These are phyloP conservation scores for Bigelowiella natans DNA, from an alignment of 78 protist species.

Conservation along the genomic window DNA sequence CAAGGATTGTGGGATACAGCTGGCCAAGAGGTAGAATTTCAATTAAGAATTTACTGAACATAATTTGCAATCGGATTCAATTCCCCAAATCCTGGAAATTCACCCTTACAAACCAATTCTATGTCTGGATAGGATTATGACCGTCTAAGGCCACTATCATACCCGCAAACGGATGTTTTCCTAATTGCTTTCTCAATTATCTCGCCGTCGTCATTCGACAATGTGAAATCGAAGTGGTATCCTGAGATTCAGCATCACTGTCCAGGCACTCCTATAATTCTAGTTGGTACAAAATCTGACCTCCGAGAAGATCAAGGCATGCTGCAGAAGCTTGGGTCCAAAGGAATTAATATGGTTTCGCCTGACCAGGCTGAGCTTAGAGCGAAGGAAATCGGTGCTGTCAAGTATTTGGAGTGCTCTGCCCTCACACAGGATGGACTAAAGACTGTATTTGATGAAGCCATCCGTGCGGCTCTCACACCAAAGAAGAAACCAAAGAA, in stretches of 20 bases:
- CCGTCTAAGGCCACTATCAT: slow-evolving; percentile 75
- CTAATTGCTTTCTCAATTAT: slow-evolving; percentile 73
- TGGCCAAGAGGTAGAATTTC: neutral
- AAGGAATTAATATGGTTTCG: neutral
- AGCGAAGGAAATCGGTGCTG: slow-evolving; percentile 57
- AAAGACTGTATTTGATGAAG: slow-evolving; percentile 82
- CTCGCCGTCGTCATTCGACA: slow-evolving; percentile 60
- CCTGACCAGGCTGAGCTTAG: neutral
- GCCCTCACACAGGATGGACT: slow-evolving; percentile 73
- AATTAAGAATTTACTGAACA: too few species aligned
- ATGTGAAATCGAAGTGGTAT: slow-evolving; percentile 59
- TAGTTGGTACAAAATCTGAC: slow-evolving; percentile 81
- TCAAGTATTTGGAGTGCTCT: slow-evolving; percentile 76
- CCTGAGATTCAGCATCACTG: slow-evolving; percentile 80
- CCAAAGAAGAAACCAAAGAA: neutral
- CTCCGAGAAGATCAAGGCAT: slow-evolving; percentile 46
- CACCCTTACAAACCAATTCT: neutral
- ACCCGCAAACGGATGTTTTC: slow-evolving; percentile 79
- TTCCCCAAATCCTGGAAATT: neutral
- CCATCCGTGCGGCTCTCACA: slow-evolving; percentile 36
- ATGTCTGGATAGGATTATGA: slow-evolving; percentile 72
- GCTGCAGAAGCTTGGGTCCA: neutral
- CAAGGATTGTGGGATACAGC: slow-evolving; percentile 86
- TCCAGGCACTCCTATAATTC: slow-evolving; percentile 63
- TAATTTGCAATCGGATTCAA: too few species aligned